Evolutionary conservation across 1,139 yeast species (phyloP), one percentile per base, ranked within the genome.

Genomic region (Yamadazyma membranifaciens): DNA sequence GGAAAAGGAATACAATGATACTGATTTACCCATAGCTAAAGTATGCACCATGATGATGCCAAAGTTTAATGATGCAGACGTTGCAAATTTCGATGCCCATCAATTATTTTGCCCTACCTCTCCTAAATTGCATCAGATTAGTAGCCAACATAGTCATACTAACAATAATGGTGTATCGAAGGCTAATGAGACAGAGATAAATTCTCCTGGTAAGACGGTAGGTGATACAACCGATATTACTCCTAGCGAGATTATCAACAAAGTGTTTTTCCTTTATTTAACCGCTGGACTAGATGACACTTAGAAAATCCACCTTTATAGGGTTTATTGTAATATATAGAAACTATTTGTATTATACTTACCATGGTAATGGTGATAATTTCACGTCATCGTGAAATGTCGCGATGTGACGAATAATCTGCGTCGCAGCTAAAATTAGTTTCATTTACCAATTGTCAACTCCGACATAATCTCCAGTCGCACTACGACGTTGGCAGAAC

Each of bases 11-110:
- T 43, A 26, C 22, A 31, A 38, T 31, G 54, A 52, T 38, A 22
- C 28, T 12, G 33, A 45, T n/a, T 37, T 52, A n/a, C 57, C 57
- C 2, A 31, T 51, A 12, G 36, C 39, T 31, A 45, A 41, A n/a
- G 20, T 47, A 9, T 39, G 38, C 4, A 50, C 56, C 9, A 35
- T 49, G 26, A 34, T 35, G 14, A 35, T 51, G 9, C 56, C 56
- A 2, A 33, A 38, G 2, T 29, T 33, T 12, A 43, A 37, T 7
- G 38, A 40, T 20, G 36, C 31, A 1, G 47, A 45, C 38, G 48
- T 41, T 34, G 31, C 34, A 22, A 25, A 37, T 5, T 52, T 52
- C 38, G 41, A 36, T 14, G 39, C 49, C 2, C 37, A 38, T 7
- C 43, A 44, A 28, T 39, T 52, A 15, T 52, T 52, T 17, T 6